phyloP scores from a whole-genome alignment of 352 stramenopile genomes.

The Elongisporangium anandrum region DNA sequence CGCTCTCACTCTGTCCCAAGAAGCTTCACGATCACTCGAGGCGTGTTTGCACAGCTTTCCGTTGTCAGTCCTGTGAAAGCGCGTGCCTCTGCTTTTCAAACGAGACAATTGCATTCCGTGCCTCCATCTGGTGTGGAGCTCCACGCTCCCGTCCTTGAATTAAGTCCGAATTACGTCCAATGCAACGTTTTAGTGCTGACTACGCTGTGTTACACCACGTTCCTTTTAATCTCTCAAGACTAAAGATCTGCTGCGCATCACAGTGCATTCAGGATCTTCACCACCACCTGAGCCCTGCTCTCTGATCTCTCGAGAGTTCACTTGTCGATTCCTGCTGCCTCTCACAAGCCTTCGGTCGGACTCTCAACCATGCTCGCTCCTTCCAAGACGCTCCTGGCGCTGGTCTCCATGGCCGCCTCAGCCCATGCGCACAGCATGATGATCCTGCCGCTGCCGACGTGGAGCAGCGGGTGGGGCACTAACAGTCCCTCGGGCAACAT shows the following conservation, averaged over 20 bases:
- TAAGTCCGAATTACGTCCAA: neutral
- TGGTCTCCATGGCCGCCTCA: slow-evolving; percentile 7
- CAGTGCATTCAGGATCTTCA: neutral
- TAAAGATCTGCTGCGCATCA: neutral
- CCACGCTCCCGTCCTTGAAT: neutral
- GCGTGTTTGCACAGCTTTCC: neutral
- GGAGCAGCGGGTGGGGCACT: slow-evolving; percentile 1
- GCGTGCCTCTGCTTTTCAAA: neutral
- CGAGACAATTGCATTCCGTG: neutral
- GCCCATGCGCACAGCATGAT: slow-evolving; percentile 4
- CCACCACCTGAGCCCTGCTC: neutral
- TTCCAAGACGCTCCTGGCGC: neutral
- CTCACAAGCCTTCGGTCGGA: neutral
- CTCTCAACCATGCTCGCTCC: slow-evolving; percentile 2
- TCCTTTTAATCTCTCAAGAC: neutral
- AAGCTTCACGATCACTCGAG: neutral
- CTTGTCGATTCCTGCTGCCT: neutral
- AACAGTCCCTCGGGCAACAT: neutral
- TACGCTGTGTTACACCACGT: neutral
- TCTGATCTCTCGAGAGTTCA: slow-evolving; percentile 4
- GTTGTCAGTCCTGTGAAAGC: too few species aligned
- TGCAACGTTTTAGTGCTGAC: neutral
- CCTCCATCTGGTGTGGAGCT: neutral
- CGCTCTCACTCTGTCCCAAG: too few species aligned
- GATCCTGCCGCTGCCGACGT: slow-evolving; percentile 4